phyloP scores from a whole-genome alignment of 306 rosid genomes.

The Vigna hirtella region DNA sequence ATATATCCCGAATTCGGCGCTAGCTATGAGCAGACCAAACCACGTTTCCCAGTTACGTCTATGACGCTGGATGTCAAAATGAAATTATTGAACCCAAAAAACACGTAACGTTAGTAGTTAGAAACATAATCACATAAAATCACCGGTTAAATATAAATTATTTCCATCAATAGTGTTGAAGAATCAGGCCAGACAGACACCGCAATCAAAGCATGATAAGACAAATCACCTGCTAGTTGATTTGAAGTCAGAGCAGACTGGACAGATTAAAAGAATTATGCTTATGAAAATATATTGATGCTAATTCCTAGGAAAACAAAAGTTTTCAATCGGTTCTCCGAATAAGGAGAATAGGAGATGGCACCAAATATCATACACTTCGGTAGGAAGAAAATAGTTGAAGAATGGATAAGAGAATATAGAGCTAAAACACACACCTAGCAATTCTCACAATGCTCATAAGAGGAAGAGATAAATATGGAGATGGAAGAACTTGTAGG shows the following conservation, averaged over 20 bases:
- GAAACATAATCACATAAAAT: slow-evolving; percentile 3
- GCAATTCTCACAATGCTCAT: slow-evolving; percentile 92
- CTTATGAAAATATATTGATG: slow-evolving; percentile 15
- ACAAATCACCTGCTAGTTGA: background rate
- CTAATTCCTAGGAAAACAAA: background rate
- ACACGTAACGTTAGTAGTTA: background rate
- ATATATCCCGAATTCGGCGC: background rate
- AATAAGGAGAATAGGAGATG: slow-evolving; percentile 1
- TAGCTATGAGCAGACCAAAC: background rate
- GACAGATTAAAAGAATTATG: slow-evolving; percentile 16
- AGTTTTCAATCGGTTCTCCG: slow-evolving; percentile 8
- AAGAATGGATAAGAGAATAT: slow-evolving; percentile 8
- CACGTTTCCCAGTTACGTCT: background rate
- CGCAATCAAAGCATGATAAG: slow-evolving; percentile 4
- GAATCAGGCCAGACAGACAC: slow-evolving; percentile 10
- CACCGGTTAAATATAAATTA: background rate
- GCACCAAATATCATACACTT: background rate
- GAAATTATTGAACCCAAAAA: slow-evolving; percentile 28
- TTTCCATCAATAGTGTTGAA: background rate
- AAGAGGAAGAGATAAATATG: slow-evolving; percentile 83
- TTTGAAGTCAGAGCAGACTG: slow-evolving; percentile 18
- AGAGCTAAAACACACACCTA: slow-evolving; percentile 57
- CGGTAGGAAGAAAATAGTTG: slow-evolving; percentile 2
- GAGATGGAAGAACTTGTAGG: slow-evolving; percentile 69
- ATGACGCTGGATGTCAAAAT: background rate